Conservation (phyloP, 305 asterid species). For the Fraxinus latifolia region DNA sequence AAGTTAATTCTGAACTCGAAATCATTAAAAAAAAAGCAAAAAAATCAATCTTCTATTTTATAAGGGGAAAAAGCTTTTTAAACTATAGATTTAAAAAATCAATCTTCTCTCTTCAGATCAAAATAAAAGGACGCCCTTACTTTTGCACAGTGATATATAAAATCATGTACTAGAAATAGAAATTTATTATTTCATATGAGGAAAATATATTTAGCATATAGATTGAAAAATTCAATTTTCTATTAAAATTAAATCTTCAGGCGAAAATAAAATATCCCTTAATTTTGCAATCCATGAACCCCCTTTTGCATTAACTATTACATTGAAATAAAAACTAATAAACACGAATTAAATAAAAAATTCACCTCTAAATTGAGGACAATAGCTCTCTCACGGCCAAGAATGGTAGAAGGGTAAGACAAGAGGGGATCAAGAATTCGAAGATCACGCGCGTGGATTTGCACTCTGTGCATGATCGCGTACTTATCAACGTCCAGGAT, state of each 20-base stretch:
- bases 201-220: neutral
- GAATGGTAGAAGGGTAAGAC: constrained; percentile 75
- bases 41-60: neutral
- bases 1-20: neutral
- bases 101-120: neutral
- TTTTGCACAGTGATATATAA: neutral
- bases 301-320: neutral
- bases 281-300: neutral
- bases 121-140: neutral
- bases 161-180: neutral
- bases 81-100: neutral
- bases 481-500: constrained; percentile 71
- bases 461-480: constrained; percentile 87
- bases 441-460: constrained; percentile 90
- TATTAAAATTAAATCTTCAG: neutral
- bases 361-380: constrained; percentile 86
- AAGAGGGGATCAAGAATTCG: constrained; percentile 79
- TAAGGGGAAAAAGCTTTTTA: neutral
- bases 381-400: constrained; percentile 85
- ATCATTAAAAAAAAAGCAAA: neutral
- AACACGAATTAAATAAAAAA: neutral
- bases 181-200: neutral
- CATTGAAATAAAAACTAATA: neutral
- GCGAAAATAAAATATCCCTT: neutral
- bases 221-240: neutral